Base-by-base conservation (phyloP, 2,329 filamentous ascomycete genomes). In the Peltaster fructicola region DNA sequence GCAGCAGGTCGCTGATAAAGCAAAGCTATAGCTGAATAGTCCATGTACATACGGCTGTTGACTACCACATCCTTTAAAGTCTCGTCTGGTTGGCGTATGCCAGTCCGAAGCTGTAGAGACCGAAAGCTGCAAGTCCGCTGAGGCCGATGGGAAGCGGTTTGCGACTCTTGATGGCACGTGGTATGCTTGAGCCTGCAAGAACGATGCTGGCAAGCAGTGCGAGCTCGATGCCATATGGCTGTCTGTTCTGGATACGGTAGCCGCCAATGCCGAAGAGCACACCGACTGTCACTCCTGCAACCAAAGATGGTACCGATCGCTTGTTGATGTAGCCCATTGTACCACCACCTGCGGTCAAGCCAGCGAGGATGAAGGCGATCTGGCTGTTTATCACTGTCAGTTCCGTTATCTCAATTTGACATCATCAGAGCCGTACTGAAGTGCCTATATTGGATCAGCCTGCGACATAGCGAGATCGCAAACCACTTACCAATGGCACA, bases 201-300 rank as follows among this genome's bases (percentile, higher is more conserved):
- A 95, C 57, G n/a, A 81, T 43, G 1, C 80, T 91, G 4, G 88
- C 88, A 20, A 93, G 61, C 7, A 98, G 64, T n/a, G 76, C 79
- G 20, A 92, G 59, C 54, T 95, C 88, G 38, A 90, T 57, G 34
- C 85, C 88, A 50, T 88, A 92, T 3, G 77, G 50, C 48, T 81
- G 65, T 32, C 65, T 60, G 40, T 70, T 73, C 41, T 75, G 72
- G 34, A 92, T 72, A 30, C 84, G 77, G 45, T 78, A 73, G 36
- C 76, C 84, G 34, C 81, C 80, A 20, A 92, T 59, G 13, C 71
- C 72, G 53, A 98, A 76, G 50, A 80, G 54, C 9, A 62, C 55
- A 22, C 88, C 88, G 37, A 98, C 82, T 16, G 74, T 73, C 38
- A 80, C 61, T 25, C 88, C 88, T 8, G 88, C 88, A 8, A 68